Evolutionary conservation across 2,329 filamentous ascomycete species (phyloP).

Genomic region (Fusarium burgessii): DNA sequence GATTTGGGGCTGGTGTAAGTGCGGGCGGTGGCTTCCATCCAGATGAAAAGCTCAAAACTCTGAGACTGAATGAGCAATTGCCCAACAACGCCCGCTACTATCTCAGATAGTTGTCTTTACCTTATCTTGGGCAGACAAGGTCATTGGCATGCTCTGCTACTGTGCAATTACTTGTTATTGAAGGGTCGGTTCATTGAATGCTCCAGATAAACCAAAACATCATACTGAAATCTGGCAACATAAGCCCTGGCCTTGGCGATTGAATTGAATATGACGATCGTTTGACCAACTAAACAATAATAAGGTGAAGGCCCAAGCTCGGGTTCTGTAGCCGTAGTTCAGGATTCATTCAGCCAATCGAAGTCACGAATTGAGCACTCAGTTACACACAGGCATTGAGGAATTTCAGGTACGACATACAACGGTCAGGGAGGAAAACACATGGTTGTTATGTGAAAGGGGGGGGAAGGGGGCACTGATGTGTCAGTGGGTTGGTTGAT

Average conservation of each 20-base stretch:
- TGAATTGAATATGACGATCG: background rate
- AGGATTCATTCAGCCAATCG: slow-evolving; percentile 10
- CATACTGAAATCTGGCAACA: background rate
- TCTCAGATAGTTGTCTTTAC: background rate
- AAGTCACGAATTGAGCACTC: slow-evolving; percentile 4
- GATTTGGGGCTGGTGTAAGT: slow-evolving; percentile 15
- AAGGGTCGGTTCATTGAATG: background rate
- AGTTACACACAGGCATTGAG: slow-evolving; percentile 6
- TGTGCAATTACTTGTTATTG: background rate
- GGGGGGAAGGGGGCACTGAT: background rate
- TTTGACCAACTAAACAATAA: background rate
- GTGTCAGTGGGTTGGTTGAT: slow-evolving; percentile 10
- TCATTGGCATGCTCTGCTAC: background rate
- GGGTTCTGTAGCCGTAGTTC: slow-evolving; percentile 17
- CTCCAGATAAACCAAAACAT: background rate
- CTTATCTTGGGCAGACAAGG: background rate
- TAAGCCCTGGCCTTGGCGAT: background rate
- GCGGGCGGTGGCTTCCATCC: slow-evolving; percentile 23
- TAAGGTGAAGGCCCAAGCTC: background rate
- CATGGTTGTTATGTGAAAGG: slow-evolving; percentile 17
- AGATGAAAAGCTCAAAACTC: background rate
- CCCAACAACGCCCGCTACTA: slow-evolving; percentile 9
- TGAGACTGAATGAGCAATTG: background rate
- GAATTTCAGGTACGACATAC: slow-evolving; percentile 12
- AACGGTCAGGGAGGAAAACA: slow-evolving; percentile 12